Evolutionary conservation across 1,284 basidiomycete species (phyloP).

Genomic region (Meira nashicola): DNA sequence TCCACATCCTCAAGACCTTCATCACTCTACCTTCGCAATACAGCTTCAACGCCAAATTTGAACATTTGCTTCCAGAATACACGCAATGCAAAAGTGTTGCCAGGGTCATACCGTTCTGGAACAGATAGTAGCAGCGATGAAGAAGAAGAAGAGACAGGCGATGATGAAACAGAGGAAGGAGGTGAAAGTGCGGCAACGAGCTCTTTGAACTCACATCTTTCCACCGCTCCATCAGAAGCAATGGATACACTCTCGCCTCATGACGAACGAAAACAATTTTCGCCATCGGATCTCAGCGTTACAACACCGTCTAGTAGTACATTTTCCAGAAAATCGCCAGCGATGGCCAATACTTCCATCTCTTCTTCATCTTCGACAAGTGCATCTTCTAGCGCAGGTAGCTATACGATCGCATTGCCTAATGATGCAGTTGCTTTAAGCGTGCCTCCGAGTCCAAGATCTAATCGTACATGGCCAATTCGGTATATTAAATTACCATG

Average conservation of each 20-base stretch:
- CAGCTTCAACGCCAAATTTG: conserved; percentile 41
- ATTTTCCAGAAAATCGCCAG: conserved; percentile 7
- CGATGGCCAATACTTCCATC: conserved; percentile 12
- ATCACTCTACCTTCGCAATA: conserved; percentile 29
- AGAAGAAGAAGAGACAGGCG: conserved; percentile 2
- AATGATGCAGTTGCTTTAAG: conserved; percentile 26
- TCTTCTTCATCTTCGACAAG: neutral
- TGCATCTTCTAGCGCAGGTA: neutral
- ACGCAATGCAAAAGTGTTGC: neutral
- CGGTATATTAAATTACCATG: conserved; percentile 82
- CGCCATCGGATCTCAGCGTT: neutral
- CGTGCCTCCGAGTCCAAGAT: conserved; percentile 20
- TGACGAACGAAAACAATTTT: neutral
- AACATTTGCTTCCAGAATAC: conserved; percentile 11
- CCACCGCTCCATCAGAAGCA: neutral
- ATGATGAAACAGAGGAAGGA: neutral
- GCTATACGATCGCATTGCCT: conserved; percentile 26
- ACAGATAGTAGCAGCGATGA: conserved; percentile 1
- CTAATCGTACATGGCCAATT: conserved; percentile 18
- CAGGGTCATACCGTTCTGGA: neutral
- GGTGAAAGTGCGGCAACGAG: neutral
- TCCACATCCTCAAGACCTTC: conserved; percentile 4
- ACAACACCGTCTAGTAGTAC: neutral
- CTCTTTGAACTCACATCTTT: neutral
- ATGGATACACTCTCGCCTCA: neutral